Evolutionary conservation across 129 eudicot genomes (phyloP), one percentile per base, ranked within the genome.

Genomic region (Dittrichia graveolens): DNA sequence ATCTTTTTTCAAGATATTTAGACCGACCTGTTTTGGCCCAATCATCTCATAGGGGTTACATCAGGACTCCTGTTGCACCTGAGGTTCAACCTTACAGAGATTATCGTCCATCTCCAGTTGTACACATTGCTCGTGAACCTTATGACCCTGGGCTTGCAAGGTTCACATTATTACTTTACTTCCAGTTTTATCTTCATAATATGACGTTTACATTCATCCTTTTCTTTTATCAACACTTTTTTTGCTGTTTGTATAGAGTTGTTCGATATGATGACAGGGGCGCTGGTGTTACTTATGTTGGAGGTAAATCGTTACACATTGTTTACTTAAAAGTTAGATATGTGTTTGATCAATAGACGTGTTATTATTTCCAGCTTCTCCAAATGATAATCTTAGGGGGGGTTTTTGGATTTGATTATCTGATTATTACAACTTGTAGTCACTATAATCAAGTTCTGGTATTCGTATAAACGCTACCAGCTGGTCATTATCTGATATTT

Each of bases 31-130:
- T 15, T 65, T 8, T 44, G 67, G 15, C 69, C 55, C 81, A 79
- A 79, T 50, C 87, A 79, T 50, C 87, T 67, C 77, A 57, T 54
- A 57, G 75, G 24, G 75, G 78, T 40, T 79, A 83, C 75, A 64
- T 70, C 18, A 75, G 71, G 73, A 80, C 80, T 62, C 24, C 74
- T 57, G 77, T 55, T 67, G 72, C 54, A 45, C 71, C 63, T 15
- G 67, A 70, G 55, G 81, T 52, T 70, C 78, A 75, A 65, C 56
- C 81, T 56, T 77, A 74, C 34, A 73, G 78, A 74, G 75, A 62
- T n/a, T 79, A 83, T 39, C 71, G 48, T 64, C 75, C 50, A 74
- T 65, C 78, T 49, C 52, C 73, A 40, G 14, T 46, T 14, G 69
- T 24, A 61, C 74, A 72, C 11, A 34, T 46, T 65, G 71, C 61